These are phyloP conservation scores for Zoysia japonica DNA, from an alignment of 176 grass and related monocot genomes.

Conservation along the genomic window DNA sequence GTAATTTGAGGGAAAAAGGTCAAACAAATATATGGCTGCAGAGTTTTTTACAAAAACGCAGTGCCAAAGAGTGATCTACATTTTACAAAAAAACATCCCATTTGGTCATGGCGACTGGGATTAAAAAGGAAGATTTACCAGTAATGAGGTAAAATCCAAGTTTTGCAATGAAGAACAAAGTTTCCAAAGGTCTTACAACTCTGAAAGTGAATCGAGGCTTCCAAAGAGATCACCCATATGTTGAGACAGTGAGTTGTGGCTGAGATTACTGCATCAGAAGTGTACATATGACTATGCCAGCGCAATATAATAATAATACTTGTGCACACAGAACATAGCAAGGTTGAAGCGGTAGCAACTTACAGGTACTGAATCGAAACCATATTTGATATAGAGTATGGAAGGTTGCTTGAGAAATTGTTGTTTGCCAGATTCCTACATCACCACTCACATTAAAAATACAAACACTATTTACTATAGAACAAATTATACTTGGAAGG, in stretches of 20 bases:
- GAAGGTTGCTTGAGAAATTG: conserved; percentile 74
- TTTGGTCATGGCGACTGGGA: background rate
- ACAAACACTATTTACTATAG: background rate
- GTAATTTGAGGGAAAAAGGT: background rate
- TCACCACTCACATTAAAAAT: conserved; percentile 35
- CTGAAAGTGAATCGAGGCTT: conserved; percentile 68
- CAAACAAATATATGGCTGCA: background rate
- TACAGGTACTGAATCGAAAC: conserved; percentile 83
- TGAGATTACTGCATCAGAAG: conserved; percentile 73
- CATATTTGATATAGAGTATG: conserved; percentile 83
- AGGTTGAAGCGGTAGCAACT: conserved; percentile 39
- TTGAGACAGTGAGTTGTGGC: conserved; percentile 72
- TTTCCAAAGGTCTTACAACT: conserved; percentile 66
- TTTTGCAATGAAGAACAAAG: conserved; percentile 28
- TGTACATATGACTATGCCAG: conserved; percentile 24
- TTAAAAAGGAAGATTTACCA: background rate
- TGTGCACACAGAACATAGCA: conserved; percentile 11
- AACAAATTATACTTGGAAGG: conserved; percentile 30
- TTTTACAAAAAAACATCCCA: background rate
- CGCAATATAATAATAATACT: conserved; percentile 15
- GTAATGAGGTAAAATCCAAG: background rate
- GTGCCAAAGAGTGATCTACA: background rate
- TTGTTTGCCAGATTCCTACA: conserved; percentile 87
- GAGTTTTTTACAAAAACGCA: background rate
- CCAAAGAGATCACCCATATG: conserved; percentile 71